Evolutionary conservation across 1,284 basidiomycete species (phyloP), one percentile per base, ranked within the genome.

Genomic region (Cryptococcus sp.): DNA sequence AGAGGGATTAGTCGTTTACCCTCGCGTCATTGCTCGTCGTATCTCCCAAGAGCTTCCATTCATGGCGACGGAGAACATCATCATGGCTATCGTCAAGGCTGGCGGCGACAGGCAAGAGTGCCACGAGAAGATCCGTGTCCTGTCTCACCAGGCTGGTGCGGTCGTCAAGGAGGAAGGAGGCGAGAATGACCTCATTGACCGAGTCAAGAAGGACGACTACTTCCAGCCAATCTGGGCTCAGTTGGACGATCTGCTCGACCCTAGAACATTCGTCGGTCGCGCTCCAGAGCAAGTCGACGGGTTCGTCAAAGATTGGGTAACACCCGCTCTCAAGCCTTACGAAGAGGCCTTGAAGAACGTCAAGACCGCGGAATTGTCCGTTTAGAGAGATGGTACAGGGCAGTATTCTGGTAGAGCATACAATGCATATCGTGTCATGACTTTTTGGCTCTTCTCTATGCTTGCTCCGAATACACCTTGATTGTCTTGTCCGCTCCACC

Each of bases 31-130:
- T 70, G 88, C 83, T 5, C 86, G 93, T 47, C 87, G 92, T 45
- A 95, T 99, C 76, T 80, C 86, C 20, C 91, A 96, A 78, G 96
- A 99, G 80, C 84, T 99, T 39, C 96, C 96, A 2, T 99, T 99
- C 84, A 99, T 99, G 96, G 91, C 91, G 3, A 94, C 93, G 3
- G 93, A 97, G 80, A 99, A 99, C 80, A 85, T 99, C 78, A 99
- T 99, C 82, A 99, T 99, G 96, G 93, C 93, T 13, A 88, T 99
- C 62, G 96, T 99, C 60, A 95, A 95, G 80, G 78, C 79, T 55
- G 94, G 94, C 43, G 96, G 94, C 1, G 95, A 99, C 78, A 84
- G 96, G 42, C 96, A 99, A 80, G 90, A 91, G 78, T 93, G 93
- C 41, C 95, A 99, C 78, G 96, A 98, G 81, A 89, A 91, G 79